These are phyloP conservation scores for Raffaelea arxii DNA, from an alignment of 2,329 filamentous ascomycete genomes.

Conservation along the genomic window DNA sequence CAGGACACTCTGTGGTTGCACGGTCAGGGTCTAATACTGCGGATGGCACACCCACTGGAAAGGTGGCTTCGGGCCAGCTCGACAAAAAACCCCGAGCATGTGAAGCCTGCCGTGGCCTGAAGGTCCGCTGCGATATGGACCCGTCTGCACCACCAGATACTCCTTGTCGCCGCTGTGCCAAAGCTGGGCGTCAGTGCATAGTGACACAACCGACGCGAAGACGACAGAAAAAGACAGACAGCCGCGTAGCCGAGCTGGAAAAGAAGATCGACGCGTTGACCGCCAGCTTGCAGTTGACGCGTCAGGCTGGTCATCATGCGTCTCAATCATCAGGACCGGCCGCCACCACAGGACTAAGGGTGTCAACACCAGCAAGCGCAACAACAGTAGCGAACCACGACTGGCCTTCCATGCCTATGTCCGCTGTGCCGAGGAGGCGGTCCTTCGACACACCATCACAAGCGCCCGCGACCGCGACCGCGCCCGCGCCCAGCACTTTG, in stretches of 20 bases:
- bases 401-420: background rate
- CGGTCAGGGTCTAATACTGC: no score
- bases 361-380: background rate
- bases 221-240: constrained; percentile 86
- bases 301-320: constrained; percentile 8
- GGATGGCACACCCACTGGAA: background rate
- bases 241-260: constrained; percentile 79
- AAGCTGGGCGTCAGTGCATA: constrained; percentile 67
- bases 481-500: constrained; percentile 2
- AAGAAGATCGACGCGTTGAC: constrained; percentile 87
- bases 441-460: background rate
- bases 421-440: background rate
- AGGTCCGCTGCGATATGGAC: constrained; percentile 79
- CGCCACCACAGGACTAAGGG: background rate
- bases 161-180: constrained; percentile 66
- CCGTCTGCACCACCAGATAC: constrained; percentile 44
- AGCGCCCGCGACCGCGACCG: background rate
- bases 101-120: constrained; percentile 65
- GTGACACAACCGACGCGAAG: constrained; percentile 68
- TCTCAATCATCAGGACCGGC: background rate
- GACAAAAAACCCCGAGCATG: constrained; percentile 65
- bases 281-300: constrained; percentile 58
- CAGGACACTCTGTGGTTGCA: no score
- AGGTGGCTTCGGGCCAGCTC: background rate
- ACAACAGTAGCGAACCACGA: background rate